phyloP scores from a whole-genome alignment of 2,329 filamentous ascomycete genomes.

The Trichoderma sp. region DNA sequence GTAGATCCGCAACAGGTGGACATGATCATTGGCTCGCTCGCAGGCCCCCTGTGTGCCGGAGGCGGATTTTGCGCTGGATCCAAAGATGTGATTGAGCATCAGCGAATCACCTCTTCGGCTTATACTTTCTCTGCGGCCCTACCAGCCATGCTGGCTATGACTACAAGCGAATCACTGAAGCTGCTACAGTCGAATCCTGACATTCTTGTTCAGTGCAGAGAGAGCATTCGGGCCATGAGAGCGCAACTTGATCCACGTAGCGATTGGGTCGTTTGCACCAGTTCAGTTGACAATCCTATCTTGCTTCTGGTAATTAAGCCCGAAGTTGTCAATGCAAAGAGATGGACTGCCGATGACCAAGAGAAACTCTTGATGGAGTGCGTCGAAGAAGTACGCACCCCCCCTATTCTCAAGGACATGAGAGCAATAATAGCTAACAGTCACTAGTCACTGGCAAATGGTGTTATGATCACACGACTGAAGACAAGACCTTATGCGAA shows the following conservation, averaged over 20 bases:
- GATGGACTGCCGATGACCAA: slow-evolving; percentile 74
- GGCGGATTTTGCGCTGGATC: slow-evolving; percentile 95
- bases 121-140: slow-evolving; percentile 97
- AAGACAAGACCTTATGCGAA: slow-evolving; percentile 74
- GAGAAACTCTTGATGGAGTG: slow-evolving; percentile 84
- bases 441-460: slow-evolving; percentile 77
- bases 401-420: neutral
- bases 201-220: slow-evolving; percentile 75
- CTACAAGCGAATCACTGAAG: slow-evolving; percentile 86
- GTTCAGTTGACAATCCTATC: slow-evolving; percentile 81
- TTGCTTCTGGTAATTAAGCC: slow-evolving; percentile 83
- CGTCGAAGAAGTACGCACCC: slow-evolving; percentile 82
- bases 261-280: slow-evolving; percentile 88
- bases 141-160: slow-evolving; percentile 93
- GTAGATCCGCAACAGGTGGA: slow-evolving; percentile 92
- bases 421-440: neutral
- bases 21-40: slow-evolving; percentile 94
- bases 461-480: slow-evolving; percentile 84
- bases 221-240: slow-evolving; percentile 84
- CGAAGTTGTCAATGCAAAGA: slow-evolving; percentile 74
- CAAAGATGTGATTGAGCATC: slow-evolving; percentile 91
- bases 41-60: slow-evolving; percentile 86
- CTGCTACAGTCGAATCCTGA: slow-evolving; percentile 87
- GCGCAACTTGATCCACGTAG: slow-evolving; percentile 88
- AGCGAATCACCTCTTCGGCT: slow-evolving; percentile 87